Conservation (phyloP, 352 stramenopile genomes). For the Salisapilia sapeloensis region DNA sequence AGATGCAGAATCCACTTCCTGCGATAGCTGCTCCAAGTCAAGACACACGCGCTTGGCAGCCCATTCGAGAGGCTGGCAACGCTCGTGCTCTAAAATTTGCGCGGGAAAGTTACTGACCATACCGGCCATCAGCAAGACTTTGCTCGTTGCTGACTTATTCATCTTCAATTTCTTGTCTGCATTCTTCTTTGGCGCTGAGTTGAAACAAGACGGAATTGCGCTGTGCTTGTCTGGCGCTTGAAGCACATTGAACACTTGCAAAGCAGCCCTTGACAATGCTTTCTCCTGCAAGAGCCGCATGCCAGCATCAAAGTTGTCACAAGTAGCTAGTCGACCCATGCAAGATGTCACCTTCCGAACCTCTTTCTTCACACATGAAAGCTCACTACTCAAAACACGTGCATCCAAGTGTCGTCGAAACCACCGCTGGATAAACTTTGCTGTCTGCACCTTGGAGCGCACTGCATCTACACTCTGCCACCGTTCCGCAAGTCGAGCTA, state of each 20-base stretch:
- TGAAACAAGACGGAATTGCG: too few relatives aligned
- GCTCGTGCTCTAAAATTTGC: conserved; percentile 40
- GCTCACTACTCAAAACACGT: conserved; percentile 7
- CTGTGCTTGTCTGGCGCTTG: conserved; percentile 3
- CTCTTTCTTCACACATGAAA: not conserved
- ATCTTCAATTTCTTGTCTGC: too few relatives aligned
- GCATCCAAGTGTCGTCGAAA: conserved; percentile 28
- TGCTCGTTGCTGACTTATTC: conserved; percentile 20
- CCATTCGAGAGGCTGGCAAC: conserved; percentile 21
- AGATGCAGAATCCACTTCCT: conserved; percentile 3
- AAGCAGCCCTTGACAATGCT: conserved; percentile 22
- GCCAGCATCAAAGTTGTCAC: conserved; percentile 35
- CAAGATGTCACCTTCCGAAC: too few relatives aligned
- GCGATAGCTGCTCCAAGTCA: conserved; percentile 17
- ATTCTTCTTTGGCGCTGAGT: not conserved
- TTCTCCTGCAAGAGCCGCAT: conserved; percentile 48
- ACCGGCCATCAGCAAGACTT: conserved; percentile 51
- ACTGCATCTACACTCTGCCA: conserved; percentile 57
- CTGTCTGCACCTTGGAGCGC: conserved; percentile 33
- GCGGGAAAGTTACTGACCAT: conserved; percentile 47
- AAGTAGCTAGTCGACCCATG: too few relatives aligned
- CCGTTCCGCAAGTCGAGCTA: conserved; percentile 24
- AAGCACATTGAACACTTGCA: conserved; percentile 35
- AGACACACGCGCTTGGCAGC: conserved; percentile 17
- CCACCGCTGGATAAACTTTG: conserved; percentile 67